Evolutionary conservation across 768 basidiomycete genomes (phyloP).

Genomic region (Chalciporus pseudorubinellus): DNA sequence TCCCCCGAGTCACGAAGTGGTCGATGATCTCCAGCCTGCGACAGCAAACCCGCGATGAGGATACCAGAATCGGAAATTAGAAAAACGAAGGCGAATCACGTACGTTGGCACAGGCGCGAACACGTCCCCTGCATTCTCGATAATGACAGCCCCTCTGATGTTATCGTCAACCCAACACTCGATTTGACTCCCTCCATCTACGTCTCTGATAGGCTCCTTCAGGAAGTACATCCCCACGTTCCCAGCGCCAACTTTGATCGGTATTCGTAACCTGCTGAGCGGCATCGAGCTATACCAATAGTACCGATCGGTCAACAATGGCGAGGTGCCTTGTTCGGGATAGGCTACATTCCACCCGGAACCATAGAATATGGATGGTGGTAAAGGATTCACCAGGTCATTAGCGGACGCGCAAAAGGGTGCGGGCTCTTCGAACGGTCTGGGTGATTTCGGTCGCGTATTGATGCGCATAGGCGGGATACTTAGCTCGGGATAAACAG

Average conservation of each 20-base stretch:
- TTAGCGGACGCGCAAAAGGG: constrained; percentile 97
- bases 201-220: constrained; percentile 58
- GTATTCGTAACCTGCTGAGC: constrained; percentile 77
- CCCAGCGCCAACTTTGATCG: constrained; percentile 80
- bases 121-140: constrained; percentile 75
- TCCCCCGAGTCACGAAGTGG: constrained; percentile 76
- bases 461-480: constrained; percentile 75
- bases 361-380: constrained; percentile 90
- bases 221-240: constrained; percentile 93
- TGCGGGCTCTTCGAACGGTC: constrained; percentile 77
- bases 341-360: constrained; percentile 87
- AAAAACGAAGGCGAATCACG: constrained; percentile 28
- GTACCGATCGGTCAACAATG: constrained; percentile 64
- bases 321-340: constrained; percentile 47
- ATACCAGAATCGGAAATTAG: not conserved
- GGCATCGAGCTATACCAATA: constrained; percentile 94
- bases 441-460: constrained; percentile 51
- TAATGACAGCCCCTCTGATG: constrained; percentile 65
- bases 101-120: constrained; percentile 64
- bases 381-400: constrained; percentile 95
- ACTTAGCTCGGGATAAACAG: constrained; percentile 34
- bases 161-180: constrained; percentile 99
- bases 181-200: constrained; percentile 66
- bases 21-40: constrained; percentile 83
- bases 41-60: not conserved